These are phyloP conservation scores for Grosmannia penicillata DNA, from an alignment of 2,329 filamentous ascomycete genomes.

Conservation along the genomic window DNA sequence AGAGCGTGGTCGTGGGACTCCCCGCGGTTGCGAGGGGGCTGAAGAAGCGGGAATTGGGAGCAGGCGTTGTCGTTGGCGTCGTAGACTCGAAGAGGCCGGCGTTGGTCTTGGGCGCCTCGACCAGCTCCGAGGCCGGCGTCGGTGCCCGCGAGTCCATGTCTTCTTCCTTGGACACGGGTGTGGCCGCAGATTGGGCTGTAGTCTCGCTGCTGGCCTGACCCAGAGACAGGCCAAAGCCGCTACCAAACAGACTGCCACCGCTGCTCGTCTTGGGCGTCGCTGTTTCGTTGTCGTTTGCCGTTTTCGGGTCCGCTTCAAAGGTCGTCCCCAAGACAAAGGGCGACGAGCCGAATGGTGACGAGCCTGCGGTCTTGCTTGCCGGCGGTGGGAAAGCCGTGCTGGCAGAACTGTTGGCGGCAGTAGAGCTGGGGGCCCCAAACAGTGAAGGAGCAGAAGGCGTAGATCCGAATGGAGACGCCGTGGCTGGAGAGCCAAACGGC, in stretches of 20 bases:
- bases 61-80: conserved; percentile 12
- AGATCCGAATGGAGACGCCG: conserved; percentile 19
- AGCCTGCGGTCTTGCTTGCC: conserved; percentile 20
- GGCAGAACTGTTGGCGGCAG: conserved; percentile 13
- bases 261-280: conserved; percentile 19
- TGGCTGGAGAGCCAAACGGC: conserved; percentile 20
- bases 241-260: conserved; percentile 37
- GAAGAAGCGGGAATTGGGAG: conserved; percentile 12
- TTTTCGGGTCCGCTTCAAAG: conserved; percentile 49
- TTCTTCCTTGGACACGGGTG: conserved; percentile 27
- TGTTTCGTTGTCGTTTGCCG: conserved; percentile 43
- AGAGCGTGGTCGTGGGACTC: conserved; percentile 2
- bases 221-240: conserved; percentile 44
- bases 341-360: conserved; percentile 28
- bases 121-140: conserved; percentile 3
- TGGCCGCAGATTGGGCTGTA: background rate
- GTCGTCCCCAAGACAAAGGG: conserved; percentile 54
- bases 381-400: conserved; percentile 24
- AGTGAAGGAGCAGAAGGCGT: conserved; percentile 10
- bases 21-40: conserved; percentile 4
- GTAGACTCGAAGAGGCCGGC: conserved; percentile 10
- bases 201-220: conserved; percentile 21
- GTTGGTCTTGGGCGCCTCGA: conserved; percentile 13
- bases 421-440: conserved; percentile 3
- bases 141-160: conserved; percentile 31